Percentiles rank a stretch among this genome's conserved stretches.
phyloP scores from a whole-genome alignment of 805 yeast species.

The Saccharomycopsis sp. region DNA sequence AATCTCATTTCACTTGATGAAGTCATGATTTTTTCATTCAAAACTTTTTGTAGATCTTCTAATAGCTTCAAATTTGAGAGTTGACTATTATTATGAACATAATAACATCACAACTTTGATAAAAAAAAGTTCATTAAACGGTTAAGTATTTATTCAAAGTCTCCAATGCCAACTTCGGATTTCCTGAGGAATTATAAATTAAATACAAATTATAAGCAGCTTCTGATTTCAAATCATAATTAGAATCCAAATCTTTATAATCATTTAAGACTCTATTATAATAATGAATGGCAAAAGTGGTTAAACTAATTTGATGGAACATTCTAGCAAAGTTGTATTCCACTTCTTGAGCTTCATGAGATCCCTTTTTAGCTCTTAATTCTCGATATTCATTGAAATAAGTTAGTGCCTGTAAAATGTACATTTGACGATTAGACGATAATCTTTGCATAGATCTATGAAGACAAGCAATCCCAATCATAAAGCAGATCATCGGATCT shows the following conservation, averaged over 20 bases:
- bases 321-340: constrained; percentile 76
- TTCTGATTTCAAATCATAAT: constrained; percentile 52
- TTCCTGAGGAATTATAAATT: constrained; percentile 70
- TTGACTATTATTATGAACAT: too few species aligned
- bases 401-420: constrained; percentile 77
- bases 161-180: constrained; percentile 48
- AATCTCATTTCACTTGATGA: too few species aligned
- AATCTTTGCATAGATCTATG: constrained; percentile 90
- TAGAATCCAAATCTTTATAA: constrained; percentile 18
- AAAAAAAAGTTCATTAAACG: constrained; percentile 29
- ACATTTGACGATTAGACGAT: constrained; percentile 77
- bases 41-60: too few species aligned
- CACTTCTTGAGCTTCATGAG: constrained; percentile 60
- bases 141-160: constrained; percentile 58
- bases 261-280: constrained; percentile 54
- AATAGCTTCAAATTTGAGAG: too few species aligned
- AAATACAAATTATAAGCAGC: constrained; percentile 79
- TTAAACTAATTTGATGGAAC: constrained; percentile 75
- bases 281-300: constrained; percentile 59
- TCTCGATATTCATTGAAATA: constrained; percentile 60
- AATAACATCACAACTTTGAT: too few species aligned
- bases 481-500: constrained; percentile 71
- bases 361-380: constrained; percentile 20
- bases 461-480: constrained; percentile 69
- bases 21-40: too few species aligned